Base-by-base conservation (phyloP, 108 stramenopile genomes). In the Cylindrotheca fusiformis region DNA sequence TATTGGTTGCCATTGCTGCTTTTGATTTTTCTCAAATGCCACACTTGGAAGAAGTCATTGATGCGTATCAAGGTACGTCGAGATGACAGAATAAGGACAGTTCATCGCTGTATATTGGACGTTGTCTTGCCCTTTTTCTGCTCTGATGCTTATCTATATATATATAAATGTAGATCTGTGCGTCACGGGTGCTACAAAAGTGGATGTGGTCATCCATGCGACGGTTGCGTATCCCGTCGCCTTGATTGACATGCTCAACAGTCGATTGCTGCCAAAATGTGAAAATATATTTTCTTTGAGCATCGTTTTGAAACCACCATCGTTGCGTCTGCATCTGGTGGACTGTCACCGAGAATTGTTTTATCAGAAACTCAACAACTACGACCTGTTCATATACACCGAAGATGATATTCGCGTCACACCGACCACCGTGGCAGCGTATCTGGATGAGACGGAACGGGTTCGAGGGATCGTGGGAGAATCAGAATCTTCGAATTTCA, bases 381-480 rank as follows among this genome's bases (percentile, higher is more conserved):
- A 92, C 26, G 90, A 92, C 69, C 48, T 92, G 21, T 92, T 92
- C 69, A 80, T 92, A 48, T 92, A 88, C 56, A 80, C 87, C 19
- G 90, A 92, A 79, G 91, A 93, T 71, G 91, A 93, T 62, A 87
- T 93, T 41, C 77, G 86, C 24, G 81, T 93, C 20, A 63, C 88
- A n/a, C 91, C 87, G 21, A 79, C 52, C 21, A 88, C 86, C 12
- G 73, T 93, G 27, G 86, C 81, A 18, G 80, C 86, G 14, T 93
- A 93, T 58, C 55, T 86, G n/a, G 48, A 72, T 22, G 91, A 93
- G 78, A 93, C 91, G 2, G 54, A 75, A 1, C 71, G 80, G 6
- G 68, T 93, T 3, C 57, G 72, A 52, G 22, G 66, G 14, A 41
- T 84, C 12, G 58, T 93, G 31, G 88, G 83, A 1, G 22, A 25